phyloP scores from a whole-genome alignment of 139 green algal species.

The Desmodesmus armatus region DNA sequence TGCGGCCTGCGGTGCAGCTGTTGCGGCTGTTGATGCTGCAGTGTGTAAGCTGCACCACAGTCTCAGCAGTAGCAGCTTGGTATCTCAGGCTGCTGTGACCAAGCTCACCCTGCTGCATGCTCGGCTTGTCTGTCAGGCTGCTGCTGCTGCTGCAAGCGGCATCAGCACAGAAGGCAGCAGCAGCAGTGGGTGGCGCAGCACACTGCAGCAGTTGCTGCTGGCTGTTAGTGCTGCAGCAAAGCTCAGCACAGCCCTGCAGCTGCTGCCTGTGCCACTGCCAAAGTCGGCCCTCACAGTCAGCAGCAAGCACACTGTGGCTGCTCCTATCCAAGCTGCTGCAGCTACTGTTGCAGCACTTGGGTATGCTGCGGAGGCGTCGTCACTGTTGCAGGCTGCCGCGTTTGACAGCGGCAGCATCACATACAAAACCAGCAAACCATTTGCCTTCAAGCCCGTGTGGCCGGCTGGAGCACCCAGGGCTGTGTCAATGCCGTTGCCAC shows the following conservation, averaged over 20 bases:
- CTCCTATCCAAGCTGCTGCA: slow-evolving; percentile 18
- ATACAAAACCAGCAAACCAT: not conserved
- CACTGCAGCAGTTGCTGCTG: slow-evolving; percentile 10
- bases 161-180: not conserved
- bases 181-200: not conserved
- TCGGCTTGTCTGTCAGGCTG: not conserved
- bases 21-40: not conserved
- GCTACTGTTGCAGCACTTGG: slow-evolving; percentile 31
- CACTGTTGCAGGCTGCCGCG: not conserved
- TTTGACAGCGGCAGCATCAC: not conserved
- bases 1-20: not conserved
- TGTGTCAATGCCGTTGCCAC: no score
- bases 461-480: no score
- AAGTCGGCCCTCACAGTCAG: not conserved
- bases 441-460: not conserved
- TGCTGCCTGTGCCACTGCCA: not conserved
- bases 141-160: not conserved
- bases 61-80: not conserved
- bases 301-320: not conserved
- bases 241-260: not conserved
- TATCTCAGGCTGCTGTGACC: not conserved
- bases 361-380: not conserved
- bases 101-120: not conserved
- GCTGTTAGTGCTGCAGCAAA: not conserved
- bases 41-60: not conserved